Evolutionary conservation across 2,329 filamentous ascomycete species (phyloP).

Genomic region (Fusarium continuum): DNA sequence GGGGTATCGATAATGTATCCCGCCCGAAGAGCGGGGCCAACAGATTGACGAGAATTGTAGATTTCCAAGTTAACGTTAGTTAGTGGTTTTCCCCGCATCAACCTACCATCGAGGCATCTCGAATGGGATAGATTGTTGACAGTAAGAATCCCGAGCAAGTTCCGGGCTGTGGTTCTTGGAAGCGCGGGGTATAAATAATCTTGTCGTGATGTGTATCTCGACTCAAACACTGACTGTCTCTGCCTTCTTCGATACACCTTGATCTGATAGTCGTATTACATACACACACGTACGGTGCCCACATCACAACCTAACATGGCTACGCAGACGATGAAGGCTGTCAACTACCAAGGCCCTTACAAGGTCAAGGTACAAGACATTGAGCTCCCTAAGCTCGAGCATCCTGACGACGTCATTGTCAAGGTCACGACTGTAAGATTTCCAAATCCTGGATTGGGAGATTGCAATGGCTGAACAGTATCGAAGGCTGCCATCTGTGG

Average conservation of each 20-base stretch:
- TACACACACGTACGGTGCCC: not conserved
- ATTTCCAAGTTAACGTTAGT: not conserved
- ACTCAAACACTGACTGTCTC: not conserved
- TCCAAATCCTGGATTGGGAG: not conserved
- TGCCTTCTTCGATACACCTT: not conserved
- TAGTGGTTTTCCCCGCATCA: constrained; percentile 14
- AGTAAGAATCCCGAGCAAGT: constrained; percentile 19
- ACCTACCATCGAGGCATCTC: constrained; percentile 21
- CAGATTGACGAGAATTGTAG: constrained; percentile 4
- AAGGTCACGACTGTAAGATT: constrained; percentile 69
- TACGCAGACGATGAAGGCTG: constrained; percentile 63
- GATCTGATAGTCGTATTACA: not conserved
- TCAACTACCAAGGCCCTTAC: constrained; percentile 70
- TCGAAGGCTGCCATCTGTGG: constrained; percentile 61
- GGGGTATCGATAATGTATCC: too few species aligned
- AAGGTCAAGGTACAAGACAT: constrained; percentile 71
- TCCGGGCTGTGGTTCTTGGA: constrained; percentile 15
- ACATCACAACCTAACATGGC: constrained; percentile 29
- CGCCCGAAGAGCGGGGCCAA: not conserved
- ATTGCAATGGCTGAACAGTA: constrained; percentile 3
- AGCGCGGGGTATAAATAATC: constrained; percentile 26
- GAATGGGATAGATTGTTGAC: constrained; percentile 13
- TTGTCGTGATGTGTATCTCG: not conserved
- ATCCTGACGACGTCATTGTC: constrained; percentile 71
- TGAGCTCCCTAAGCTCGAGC: constrained; percentile 65